Evolutionary conservation across 345 rosid genomes (phyloP), one percentile per base, ranked within the genome.

Genomic region (Euphorbia pulcherrima): DNA sequence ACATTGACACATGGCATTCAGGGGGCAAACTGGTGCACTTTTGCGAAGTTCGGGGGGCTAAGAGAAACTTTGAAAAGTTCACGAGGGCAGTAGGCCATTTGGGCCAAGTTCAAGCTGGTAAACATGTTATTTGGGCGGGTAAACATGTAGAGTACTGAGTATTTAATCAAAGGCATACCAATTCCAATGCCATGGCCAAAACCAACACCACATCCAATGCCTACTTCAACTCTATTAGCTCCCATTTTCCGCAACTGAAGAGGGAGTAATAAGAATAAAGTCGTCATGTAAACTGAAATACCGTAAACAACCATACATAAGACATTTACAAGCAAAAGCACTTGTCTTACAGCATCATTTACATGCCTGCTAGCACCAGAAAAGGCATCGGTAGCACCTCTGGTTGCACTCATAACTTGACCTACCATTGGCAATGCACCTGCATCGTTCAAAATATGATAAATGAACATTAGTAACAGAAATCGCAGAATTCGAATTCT

Each of bases 361-460:
- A 87, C 80, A n/a, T 88, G 96, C 74, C 83, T 77, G 26, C 85
- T 89, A 75, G 65, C 90, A 39, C 97, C 97, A 12, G 97, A 88
- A 72, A 94, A 86, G 2, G 86, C 96, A 86, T 79, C 80, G 37
- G 96, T 89, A 64, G 99, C 97, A 54, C 97, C 99, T 82, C 97
- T 84, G 16, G 97, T 80, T n/a, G 97, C 95, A 82, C 83, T 84
- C 93, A 89, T 83, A 53, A 94, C 82, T 85, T 91, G 87, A 12
- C 82, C 83, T 63, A 88, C 83, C 84, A 92, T 81, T 60, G 99
- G 99, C 50, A 94, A 54, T 57, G 88, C 87, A 76, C 83, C 99
- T 91, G 70, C 70, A 66, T 67, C 23, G 47, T 20, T 68, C 46
- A 29, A 41, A n/a, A 56, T 37, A 47, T 56, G 14, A 18, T n/a